A percentile compares a stretch with the other conserved stretches of the same genome.
Conservation (phyloP, 2,329 filamentous ascomycete species). For the Fusarium sp. region DNA sequence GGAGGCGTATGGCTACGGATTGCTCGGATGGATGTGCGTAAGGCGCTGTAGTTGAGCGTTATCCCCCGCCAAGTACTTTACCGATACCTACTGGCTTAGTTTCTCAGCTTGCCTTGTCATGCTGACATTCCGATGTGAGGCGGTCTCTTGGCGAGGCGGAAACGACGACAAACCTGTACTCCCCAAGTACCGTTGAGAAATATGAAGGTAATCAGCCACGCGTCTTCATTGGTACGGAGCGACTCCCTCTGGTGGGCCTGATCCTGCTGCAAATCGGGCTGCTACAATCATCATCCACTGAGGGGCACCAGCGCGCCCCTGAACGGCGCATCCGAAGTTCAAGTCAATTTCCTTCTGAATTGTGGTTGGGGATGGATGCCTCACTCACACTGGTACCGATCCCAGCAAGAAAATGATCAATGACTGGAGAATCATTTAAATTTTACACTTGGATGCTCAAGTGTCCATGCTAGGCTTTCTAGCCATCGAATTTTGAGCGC, state of each 20-base stretch:
- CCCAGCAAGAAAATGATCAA: neutral
- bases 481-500: conserved; percentile 4
- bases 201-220: conserved; percentile 28
- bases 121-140: conserved; percentile 2
- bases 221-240: conserved; percentile 44
- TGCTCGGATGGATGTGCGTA: conserved; percentile 30
- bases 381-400: conserved; percentile 10
- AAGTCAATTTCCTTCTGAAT: conserved; percentile 37
- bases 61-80: conserved; percentile 22
- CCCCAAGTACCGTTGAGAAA: conserved; percentile 17
- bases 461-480: neutral
- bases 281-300: conserved; percentile 29
- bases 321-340: conserved; percentile 48
- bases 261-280: conserved; percentile 33
- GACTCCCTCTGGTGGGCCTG: conserved; percentile 24
- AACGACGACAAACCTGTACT: conserved; percentile 25
- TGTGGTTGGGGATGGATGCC: conserved; percentile 23
- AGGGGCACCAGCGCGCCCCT: conserved; percentile 41
- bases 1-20: conserved; percentile 11
- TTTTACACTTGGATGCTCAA: conserved; percentile 1
- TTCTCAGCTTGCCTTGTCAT: conserved; percentile 31
- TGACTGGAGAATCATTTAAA: conserved; percentile 3
- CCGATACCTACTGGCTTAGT: conserved; percentile 11
- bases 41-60: no score
- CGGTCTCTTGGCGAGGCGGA: conserved; percentile 2